These are phyloP conservation scores for Yamadazyma sp. DNA, from an alignment of 805 yeast species.

Conservation along the genomic window DNA sequence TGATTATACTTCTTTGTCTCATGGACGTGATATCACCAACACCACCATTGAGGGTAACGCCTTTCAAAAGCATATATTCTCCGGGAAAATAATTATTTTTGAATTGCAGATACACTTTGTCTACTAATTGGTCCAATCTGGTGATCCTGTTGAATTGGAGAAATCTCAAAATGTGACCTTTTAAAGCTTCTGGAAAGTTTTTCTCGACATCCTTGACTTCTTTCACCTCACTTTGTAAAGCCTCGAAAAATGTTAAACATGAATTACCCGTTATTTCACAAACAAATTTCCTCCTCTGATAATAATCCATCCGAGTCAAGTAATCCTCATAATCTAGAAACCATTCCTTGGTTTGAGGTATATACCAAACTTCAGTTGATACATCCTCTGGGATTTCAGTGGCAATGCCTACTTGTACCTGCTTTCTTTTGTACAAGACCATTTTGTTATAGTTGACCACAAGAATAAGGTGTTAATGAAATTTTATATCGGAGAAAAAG, in stretches of 20 bases:
- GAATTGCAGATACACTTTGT: conserved; percentile 75
- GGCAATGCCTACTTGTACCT: conserved; percentile 59
- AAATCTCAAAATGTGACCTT: conserved; percentile 86
- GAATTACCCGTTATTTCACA: conserved; percentile 96
- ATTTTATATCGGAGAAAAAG: conserved; percentile 2
- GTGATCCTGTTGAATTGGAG: conserved; percentile 80
- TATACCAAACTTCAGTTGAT: conserved; percentile 70
- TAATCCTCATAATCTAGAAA: conserved; percentile 76
- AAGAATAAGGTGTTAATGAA: background rate
- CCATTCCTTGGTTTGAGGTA: conserved; percentile 88
- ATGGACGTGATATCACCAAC: conserved; percentile 15
- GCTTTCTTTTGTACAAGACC: conserved; percentile 78
- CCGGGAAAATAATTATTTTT: conserved; percentile 89
- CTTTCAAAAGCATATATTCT: conserved; percentile 68
- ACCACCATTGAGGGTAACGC: conserved; percentile 22
- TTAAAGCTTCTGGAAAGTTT: conserved; percentile 85
- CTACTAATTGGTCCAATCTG: conserved; percentile 83
- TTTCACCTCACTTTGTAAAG: conserved; percentile 66
- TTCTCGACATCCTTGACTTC: conserved; percentile 64
- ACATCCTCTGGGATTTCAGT: conserved; percentile 56
- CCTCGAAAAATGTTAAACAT: conserved; percentile 87
- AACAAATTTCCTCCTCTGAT: conserved; percentile 74
- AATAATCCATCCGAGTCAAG: conserved; percentile 68
- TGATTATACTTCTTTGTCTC: conserved; percentile 58
- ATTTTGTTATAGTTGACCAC: conserved; percentile 22